Evolutionary conservation across 1,284 basidiomycete species (phyloP), one percentile per base, ranked within the genome.

Genomic region (Ceratobasidium sp.): DNA sequence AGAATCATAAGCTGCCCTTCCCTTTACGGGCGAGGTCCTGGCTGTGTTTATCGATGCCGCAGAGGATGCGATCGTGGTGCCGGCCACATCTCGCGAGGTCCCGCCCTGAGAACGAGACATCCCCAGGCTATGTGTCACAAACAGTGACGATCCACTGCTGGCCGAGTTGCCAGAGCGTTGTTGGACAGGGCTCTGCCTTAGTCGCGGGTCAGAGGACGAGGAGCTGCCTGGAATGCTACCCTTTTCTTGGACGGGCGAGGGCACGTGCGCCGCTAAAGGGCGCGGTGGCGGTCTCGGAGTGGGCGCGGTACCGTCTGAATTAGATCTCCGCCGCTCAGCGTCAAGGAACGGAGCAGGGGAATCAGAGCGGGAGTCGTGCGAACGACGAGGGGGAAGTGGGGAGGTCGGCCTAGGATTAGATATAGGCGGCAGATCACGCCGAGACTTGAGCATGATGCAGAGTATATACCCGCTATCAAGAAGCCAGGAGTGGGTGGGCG

Each of bases 1-100:
- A 49, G 67, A 57, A 55, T 75, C 74, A 61, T 77, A 73, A 35
- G 52, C 52, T 3, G 44, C 73, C 30, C 61, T 9, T 38, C 28
- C 59, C 32, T 54, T 59, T 35, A 57, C 67, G 52, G 32, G 55
- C 11, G 74, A 46, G 41, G 64, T 57, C 13, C 64, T 32, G n/a
- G 64, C 64, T 4, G 64, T 52, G 23, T 57, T 69, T 21, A 70
- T 44, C 14, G 75, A 67, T 55, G 74, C 38, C 58, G 72, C 47
- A 35, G 64, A 49, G 30, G 62, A 67, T 11, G 61, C 38, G 49
- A 67, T 46, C 54, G 69, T 61, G 32, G 58, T 58, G 66, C 26
- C 16, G 30, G 52, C 58, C 49, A 28, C 16, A 46, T 52, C 63
- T 28, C 70, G 46, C 8, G 46, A 23, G 52, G 58, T 61, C 23